A percentile compares a stretch with the other conserved stretches of the same genome.
phyloP scores from a whole-genome alignment of 352 stramenopile genomes.

The Phytophthora cryptogea region DNA sequence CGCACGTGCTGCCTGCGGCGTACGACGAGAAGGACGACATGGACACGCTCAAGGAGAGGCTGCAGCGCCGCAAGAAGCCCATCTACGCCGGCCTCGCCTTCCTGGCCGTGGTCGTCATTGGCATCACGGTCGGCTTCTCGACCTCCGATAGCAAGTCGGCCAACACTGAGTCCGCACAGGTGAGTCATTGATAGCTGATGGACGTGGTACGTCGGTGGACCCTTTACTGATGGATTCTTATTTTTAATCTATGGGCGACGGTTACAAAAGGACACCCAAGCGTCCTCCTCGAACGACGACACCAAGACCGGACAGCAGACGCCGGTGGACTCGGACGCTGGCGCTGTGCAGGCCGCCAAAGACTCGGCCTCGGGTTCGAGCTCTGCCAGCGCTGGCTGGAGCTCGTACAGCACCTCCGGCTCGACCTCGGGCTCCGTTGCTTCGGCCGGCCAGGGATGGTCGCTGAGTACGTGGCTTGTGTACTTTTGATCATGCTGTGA shows the following conservation, averaged over 20 bases:
- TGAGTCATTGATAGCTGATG: conserved; percentile 16
- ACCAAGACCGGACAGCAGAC: conserved; percentile 10
- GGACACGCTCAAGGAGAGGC: conserved; percentile 42
- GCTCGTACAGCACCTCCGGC: conserved; percentile 17
- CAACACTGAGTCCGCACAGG: conserved; percentile 44
- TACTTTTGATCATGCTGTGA: no score
- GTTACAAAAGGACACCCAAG: conserved; percentile 9
- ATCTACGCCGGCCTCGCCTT: conserved; percentile 65
- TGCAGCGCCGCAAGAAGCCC: conserved; percentile 62
- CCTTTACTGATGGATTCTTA: not conserved
- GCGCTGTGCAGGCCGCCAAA: conserved; percentile 29
- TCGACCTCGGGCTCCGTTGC: conserved; percentile 29
- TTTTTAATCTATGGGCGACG: conserved; percentile 7
- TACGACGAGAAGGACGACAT: conserved; percentile 69
- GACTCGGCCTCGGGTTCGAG: conserved; percentile 18
- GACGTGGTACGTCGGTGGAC: not conserved
- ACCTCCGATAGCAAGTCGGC: conserved; percentile 16
- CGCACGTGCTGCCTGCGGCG: conserved; percentile 25
- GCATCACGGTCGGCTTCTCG: conserved; percentile 42
- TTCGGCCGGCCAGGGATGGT: conserved; percentile 27
- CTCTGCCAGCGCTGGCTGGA: conserved; percentile 19
- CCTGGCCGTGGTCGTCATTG: conserved; percentile 56
- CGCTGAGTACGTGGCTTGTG: conserved; percentile 17
- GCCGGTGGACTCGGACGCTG: conserved; percentile 16
- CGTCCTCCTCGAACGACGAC: conserved; percentile 22